A percentile compares a stretch with the other conserved stretches of the same genome.
phyloP scores from a whole-genome alignment of 1,139 yeast species.

The Pichia terricola region DNA sequence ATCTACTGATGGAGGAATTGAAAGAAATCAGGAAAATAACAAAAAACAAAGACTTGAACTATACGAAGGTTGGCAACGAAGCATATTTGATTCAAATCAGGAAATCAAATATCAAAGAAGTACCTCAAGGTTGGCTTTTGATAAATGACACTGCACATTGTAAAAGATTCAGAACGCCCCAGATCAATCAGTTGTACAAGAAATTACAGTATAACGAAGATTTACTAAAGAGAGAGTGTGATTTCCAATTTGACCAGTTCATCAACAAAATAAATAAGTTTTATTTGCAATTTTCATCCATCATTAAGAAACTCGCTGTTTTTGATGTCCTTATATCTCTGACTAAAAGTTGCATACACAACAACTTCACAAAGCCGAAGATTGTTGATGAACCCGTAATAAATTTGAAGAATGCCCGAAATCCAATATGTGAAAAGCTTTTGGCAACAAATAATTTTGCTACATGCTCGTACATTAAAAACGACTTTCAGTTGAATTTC shows the following conservation, averaged over 20 bases:
- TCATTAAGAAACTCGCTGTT: conserved; percentile 45
- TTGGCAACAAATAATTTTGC: neutral
- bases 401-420: conserved; percentile 51
- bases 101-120: conserved; percentile 41
- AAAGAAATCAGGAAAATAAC: conserved; percentile 33
- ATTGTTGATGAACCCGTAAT: conserved; percentile 46
- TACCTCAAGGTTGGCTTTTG: conserved; percentile 72
- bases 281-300: conserved; percentile 40
- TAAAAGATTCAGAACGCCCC: conserved; percentile 65
- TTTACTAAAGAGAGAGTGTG: conserved; percentile 42
- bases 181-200: conserved; percentile 40
- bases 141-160: conserved; percentile 64
- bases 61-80: conserved; percentile 48
- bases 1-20: conserved; percentile 43
- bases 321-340: conserved; percentile 74
- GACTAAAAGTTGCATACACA: conserved; percentile 41
- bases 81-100: conserved; percentile 69
- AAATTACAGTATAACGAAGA: conserved; percentile 57
- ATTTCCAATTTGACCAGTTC: conserved; percentile 48
- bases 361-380: conserved; percentile 46
- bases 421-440: conserved; percentile 65
- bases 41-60: conserved; percentile 51
- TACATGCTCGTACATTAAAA: conserved; percentile 47
- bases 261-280: conserved; percentile 37
- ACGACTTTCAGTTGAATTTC: conserved; percentile 46